Evolutionary conservation across 345 rosid species (phyloP), one percentile per base, ranked within the genome.

Genomic region (Melastoma malabathricum): DNA sequence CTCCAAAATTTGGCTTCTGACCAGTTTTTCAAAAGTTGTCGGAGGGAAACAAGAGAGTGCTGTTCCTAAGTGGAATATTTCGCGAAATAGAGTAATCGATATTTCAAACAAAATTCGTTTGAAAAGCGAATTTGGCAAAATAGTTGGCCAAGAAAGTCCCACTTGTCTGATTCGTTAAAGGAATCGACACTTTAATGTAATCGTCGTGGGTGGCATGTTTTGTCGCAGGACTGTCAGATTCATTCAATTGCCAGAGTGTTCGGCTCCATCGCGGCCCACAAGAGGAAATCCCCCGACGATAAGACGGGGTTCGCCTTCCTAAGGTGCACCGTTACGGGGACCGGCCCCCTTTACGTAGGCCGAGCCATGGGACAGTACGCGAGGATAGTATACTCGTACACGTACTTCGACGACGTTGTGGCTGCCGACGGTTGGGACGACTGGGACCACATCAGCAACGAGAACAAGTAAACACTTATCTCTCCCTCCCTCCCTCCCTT

Each of bases 341-440:
- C 84, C 2, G 94, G 98, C 18, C 82, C 69, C 4, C 64, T 90
- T 4, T 90, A 86, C 13, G 94, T 86, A 46, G 98, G 98, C 4
- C 84, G 96, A 1, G 98, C 96, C 59, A 83, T 90, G 98, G 98
- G 98, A 39, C 94, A 83, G 56, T 86, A 86, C 80, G 86, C 98
- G 3, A 71, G 98, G 45, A 90, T 90, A 29, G 94, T 90, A 41
- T 90, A 90, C 61, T 69, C 94, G 6, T 80, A 70, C 69, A 90
- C 96, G 3, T 90, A 81, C 72, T 90, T 86, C 20, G 96, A 81
- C 23, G 74, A 85, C 68, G 58, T 86, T 22, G 86, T 90, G 38
- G 98, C 98, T 16, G 96, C 69, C 13, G 98, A 96, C 51, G 98
- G 96, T 55, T 90, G 98, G 98, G 98, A 90, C 34, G 96, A 86